These are phyloP conservation scores for Avena sativa DNA, from an alignment of 176 grass and related monocot species.

Conservation along the genomic window DNA sequence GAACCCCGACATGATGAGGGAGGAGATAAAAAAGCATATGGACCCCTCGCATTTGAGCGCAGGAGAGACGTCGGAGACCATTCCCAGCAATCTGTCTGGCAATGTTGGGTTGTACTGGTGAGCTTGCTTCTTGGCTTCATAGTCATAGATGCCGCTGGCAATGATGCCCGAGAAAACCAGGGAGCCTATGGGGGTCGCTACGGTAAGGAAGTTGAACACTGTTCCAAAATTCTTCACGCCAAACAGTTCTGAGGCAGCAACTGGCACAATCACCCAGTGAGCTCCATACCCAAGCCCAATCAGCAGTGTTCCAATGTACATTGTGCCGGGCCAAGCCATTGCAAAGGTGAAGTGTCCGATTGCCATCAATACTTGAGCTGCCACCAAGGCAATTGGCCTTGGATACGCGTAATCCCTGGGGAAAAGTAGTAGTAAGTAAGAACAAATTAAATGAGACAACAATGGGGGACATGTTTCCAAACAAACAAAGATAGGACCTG, in stretches of 20 bases:
- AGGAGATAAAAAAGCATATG: constrained; percentile 87
- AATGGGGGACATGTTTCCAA: background rate
- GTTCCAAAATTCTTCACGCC: constrained; percentile 72
- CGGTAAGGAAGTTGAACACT: constrained; percentile 61
- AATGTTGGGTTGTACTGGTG: constrained; percentile 46
- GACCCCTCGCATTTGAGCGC: constrained; percentile 65
- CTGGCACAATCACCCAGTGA: constrained; percentile 66
- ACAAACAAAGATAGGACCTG: background rate
- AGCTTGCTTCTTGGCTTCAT: constrained; percentile 81
- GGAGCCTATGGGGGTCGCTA: constrained; percentile 77
- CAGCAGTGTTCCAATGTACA: constrained; percentile 61
- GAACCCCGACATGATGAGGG: constrained; percentile 82
- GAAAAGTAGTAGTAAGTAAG: background rate
- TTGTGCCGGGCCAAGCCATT: constrained; percentile 68
- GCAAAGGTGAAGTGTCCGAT: constrained; percentile 82
- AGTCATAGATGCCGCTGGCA: constrained; percentile 85
- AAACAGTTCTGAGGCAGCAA: constrained; percentile 62
- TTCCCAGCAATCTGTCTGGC: constrained; percentile 29
- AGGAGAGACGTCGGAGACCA: constrained; percentile 40
- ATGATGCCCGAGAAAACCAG: constrained; percentile 87
- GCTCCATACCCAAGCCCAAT: constrained; percentile 62
- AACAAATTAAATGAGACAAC: background rate
- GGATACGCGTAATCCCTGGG: constrained; percentile 82
- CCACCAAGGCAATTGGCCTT: constrained; percentile 72
- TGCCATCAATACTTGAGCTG: constrained; percentile 76